Evolutionary conservation across 2,329 filamentous ascomycete species (phyloP).

Genomic region (Parascedosporium putredinis): DNA sequence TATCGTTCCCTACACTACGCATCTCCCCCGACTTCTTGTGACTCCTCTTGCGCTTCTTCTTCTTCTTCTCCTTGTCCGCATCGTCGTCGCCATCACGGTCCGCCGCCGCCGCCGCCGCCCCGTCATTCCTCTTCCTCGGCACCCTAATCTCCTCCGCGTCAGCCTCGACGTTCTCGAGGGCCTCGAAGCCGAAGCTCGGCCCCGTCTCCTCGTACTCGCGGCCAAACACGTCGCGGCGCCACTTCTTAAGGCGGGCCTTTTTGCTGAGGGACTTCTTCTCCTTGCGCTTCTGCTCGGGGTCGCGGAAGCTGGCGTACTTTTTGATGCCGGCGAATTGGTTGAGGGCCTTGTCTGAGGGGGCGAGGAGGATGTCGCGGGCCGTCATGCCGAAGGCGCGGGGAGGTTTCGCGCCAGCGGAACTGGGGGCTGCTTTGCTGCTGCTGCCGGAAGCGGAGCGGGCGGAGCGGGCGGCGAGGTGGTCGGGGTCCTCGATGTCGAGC

Average conservation of each 20-base stretch:
- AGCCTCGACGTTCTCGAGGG: constrained; percentile 20
- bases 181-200: constrained; percentile 47
- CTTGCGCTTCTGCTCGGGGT: constrained; percentile 76
- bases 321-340: constrained; percentile 91
- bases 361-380: constrained; percentile 76
- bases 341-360: constrained; percentile 73
- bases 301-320: constrained; percentile 84
- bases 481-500: constrained; percentile 60
- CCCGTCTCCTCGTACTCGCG: constrained; percentile 44
- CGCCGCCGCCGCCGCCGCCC: too few relatives aligned
- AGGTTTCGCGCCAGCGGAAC: constrained; percentile 94
- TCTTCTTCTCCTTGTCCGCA: constrained; percentile 26
- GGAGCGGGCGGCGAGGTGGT: constrained; percentile 37
- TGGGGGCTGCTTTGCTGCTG: too few relatives aligned
- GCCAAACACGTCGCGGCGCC: constrained; percentile 60
- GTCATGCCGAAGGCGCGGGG: constrained; percentile 79
- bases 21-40: constrained; percentile 27
- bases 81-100: constrained; percentile 14
- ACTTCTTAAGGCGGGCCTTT: constrained; percentile 82
- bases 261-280: constrained; percentile 86
- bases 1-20: too few relatives aligned
- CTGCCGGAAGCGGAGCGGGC: too few relatives aligned
- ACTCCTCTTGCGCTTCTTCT: constrained; percentile 43
- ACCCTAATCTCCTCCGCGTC: constrained; percentile 21
- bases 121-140: constrained; percentile 21